Evolutionary conservation across 2,329 filamentous ascomycete species (phyloP).

Genomic region (Claviceps cyperi): DNA sequence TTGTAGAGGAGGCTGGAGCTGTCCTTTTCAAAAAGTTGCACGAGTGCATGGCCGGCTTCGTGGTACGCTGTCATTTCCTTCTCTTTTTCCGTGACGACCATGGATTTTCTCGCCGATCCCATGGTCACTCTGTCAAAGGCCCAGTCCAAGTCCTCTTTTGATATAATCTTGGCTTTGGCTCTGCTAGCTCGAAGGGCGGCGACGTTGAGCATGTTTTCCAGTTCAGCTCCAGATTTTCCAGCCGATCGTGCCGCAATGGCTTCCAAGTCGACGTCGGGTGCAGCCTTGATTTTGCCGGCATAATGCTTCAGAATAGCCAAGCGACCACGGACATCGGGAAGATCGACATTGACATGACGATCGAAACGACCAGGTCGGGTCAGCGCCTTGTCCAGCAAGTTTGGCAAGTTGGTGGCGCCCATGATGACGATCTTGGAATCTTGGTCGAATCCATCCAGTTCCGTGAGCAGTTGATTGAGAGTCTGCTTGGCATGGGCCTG

Average conservation of each 20-base stretch:
- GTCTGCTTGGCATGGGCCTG: conserved; percentile 95
- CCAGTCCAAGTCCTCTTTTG: conserved; percentile 79
- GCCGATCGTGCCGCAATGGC: conserved; percentile 76
- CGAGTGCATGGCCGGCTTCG: conserved; percentile 88
- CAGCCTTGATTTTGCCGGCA: conserved; percentile 76
- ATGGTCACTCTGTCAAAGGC: conserved; percentile 97
- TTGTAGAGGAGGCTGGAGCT: conserved; percentile 77
- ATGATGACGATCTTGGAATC: conserved; percentile 91
- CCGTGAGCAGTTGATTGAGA: conserved; percentile 89
- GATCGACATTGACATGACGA: conserved; percentile 72
- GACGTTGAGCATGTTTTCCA: conserved; percentile 95
- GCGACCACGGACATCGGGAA: conserved; percentile 87
- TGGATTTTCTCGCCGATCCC: conserved; percentile 82
- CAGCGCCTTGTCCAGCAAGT: conserved; percentile 85
- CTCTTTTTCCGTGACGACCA: conserved; percentile 83
- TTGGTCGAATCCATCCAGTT: conserved; percentile 93
- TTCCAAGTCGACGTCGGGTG: conserved; percentile 66
- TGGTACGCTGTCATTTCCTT: conserved; percentile 94
- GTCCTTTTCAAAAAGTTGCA: conserved; percentile 64
- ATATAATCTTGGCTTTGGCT: conserved; percentile 60
- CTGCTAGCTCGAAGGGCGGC: conserved; percentile 91
- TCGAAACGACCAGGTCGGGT: conserved; percentile 93
- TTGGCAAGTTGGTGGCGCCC: conserved; percentile 89
- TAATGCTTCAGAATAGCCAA: conserved; percentile 90
- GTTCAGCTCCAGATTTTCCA: conserved; percentile 85